Evolutionary conservation across 441 rosid genomes (phyloP).

Genomic region (Erodium trifolium): DNA sequence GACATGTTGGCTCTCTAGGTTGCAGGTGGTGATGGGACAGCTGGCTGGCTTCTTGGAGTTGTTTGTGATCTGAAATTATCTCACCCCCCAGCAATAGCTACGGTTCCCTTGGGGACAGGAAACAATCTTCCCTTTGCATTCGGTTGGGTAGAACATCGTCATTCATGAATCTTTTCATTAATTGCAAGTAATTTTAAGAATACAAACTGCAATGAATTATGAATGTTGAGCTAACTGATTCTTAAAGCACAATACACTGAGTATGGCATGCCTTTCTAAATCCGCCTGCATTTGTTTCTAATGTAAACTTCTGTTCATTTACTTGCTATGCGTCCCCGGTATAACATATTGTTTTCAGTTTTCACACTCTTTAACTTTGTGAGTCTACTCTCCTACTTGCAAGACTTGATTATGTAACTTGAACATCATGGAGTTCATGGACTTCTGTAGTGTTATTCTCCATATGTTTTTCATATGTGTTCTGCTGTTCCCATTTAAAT

Average conservation of each 20-base stretch:
- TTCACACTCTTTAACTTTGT: not conserved
- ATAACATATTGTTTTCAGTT: not conserved
- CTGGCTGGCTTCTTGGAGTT: constrained; percentile 49
- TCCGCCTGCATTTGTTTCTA: constrained; percentile 1
- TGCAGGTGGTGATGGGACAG: constrained; percentile 51
- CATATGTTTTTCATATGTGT: not conserved
- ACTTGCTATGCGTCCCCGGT: not conserved
- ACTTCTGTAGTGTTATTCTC: not conserved
- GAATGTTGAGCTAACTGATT: not conserved
- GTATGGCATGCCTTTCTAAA: not conserved
- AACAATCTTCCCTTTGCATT: constrained; percentile 18
- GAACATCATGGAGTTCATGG: no score
- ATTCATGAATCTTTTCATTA: constrained; percentile 5
- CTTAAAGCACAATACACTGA: not conserved
- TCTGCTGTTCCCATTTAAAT: not conserved
- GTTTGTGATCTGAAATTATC: constrained; percentile 43
- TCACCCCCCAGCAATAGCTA: constrained; percentile 37
- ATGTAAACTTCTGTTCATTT: not conserved
- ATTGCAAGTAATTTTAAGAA: not conserved
- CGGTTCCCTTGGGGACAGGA: constrained; percentile 48
- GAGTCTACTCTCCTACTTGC: not conserved
- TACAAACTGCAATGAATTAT: no score
- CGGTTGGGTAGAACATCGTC: constrained; percentile 37
- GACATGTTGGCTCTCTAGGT: constrained; percentile 25
- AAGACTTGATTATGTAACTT: no score